Conservation (phyloP, 2,329 filamentous ascomycete genomes). For the Penicillium sp. region DNA sequence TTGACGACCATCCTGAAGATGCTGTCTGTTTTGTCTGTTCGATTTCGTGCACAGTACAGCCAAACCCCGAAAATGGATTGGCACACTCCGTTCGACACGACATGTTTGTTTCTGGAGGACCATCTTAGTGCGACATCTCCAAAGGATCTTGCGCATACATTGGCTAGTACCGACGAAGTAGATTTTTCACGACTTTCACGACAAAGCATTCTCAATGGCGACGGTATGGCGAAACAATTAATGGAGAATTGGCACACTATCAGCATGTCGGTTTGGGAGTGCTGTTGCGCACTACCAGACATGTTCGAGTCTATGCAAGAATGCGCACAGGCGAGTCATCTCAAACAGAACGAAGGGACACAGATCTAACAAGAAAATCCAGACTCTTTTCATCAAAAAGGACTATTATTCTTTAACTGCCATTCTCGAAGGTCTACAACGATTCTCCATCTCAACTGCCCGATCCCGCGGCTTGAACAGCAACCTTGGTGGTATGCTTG, state of each 20-base stretch:
- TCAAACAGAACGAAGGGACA: not conserved
- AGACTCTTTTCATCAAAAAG: slow-evolving; percentile 31
- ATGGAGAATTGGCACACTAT: slow-evolving; percentile 33
- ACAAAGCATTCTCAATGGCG: slow-evolving; percentile 25
- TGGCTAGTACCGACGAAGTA: slow-evolving; percentile 32
- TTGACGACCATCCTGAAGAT: slow-evolving; percentile 37
- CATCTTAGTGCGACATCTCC: slow-evolving; percentile 33
- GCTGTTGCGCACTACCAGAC: slow-evolving; percentile 38
- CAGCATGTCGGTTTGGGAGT: slow-evolving; percentile 39
- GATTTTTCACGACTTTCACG: slow-evolving; percentile 31
- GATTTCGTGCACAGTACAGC: slow-evolving; percentile 38
- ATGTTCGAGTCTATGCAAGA: slow-evolving; percentile 34
- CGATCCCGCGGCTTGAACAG: slow-evolving; percentile 15
- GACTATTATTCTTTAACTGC: slow-evolving; percentile 43
- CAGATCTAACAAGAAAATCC: not conserved
- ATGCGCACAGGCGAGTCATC: slow-evolving; percentile 35
- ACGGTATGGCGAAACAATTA: slow-evolving; percentile 22
- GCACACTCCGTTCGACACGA: slow-evolving; percentile 33
- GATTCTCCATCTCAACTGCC: slow-evolving; percentile 30
- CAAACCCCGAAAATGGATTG: slow-evolving; percentile 37
- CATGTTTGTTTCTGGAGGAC: slow-evolving; percentile 36
- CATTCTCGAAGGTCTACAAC: slow-evolving; percentile 38
- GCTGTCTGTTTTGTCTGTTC: slow-evolving; percentile 36
- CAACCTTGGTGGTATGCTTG: slow-evolving; percentile 17
- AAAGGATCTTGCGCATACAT: slow-evolving; percentile 32